These are phyloP conservation scores for Ustilago curta DNA, from an alignment of 1,284 basidiomycete genomes.

Conservation along the genomic window DNA sequence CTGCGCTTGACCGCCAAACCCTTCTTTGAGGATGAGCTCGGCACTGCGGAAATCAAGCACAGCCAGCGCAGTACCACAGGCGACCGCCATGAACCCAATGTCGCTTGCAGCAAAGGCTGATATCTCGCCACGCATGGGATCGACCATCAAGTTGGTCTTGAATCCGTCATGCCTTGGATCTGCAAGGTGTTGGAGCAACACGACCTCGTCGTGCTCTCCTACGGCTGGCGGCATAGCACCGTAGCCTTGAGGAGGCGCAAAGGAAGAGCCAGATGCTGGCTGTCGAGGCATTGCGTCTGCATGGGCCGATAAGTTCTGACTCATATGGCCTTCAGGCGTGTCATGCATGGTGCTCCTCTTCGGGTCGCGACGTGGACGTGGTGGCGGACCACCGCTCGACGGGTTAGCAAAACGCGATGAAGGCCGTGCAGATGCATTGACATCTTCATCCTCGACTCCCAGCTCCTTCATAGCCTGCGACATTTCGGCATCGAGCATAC, in stretches of 20 bases:
- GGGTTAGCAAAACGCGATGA: background rate
- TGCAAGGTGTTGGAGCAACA: slow-evolving; percentile 41
- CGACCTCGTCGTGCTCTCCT: slow-evolving; percentile 31
- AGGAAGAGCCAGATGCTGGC: background rate
- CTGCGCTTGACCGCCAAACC: slow-evolving; percentile 44
- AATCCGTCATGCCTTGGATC: slow-evolving; percentile 55
- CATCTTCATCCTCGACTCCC: slow-evolving; percentile 1
- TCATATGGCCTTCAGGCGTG: background rate
- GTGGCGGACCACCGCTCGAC: slow-evolving; percentile 15
- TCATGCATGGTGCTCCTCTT: slow-evolving; percentile 27
- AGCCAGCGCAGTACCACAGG: slow-evolving; percentile 58
- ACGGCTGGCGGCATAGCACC: background rate
- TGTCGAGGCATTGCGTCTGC: background rate
- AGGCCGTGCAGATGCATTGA: background rate
- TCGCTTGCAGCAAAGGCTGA: slow-evolving; percentile 52
- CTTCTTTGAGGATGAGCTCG: slow-evolving; percentile 62
- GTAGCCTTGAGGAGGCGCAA: slow-evolving; percentile 1
- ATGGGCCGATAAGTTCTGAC: background rate
- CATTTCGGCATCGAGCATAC: slow-evolving; percentile 47
- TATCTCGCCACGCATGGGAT: slow-evolving; percentile 56
- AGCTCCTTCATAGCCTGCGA: slow-evolving; percentile 52
- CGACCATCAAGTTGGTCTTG: slow-evolving; percentile 61
- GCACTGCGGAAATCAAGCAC: slow-evolving; percentile 59
- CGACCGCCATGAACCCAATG: slow-evolving; percentile 62
- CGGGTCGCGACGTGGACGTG: slow-evolving; percentile 51